phyloP scores from a whole-genome alignment of 805 yeast genomes.

The Candida hungchunana region DNA sequence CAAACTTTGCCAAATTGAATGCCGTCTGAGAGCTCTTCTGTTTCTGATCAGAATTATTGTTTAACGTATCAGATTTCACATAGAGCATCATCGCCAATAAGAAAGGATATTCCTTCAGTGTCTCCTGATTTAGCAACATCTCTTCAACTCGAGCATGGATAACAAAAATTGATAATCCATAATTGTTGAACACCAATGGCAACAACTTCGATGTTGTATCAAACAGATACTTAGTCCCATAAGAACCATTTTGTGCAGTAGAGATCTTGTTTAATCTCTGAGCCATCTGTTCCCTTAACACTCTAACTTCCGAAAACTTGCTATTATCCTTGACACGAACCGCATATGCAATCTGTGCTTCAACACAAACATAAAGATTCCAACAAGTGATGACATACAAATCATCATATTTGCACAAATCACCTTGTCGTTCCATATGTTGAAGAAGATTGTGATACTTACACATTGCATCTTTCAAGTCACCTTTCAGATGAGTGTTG shows the following conservation, averaged over 20 bases:
- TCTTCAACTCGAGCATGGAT: conserved; percentile 12
- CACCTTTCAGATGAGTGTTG: conserved; percentile 16
- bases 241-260: conserved; percentile 7
- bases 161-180: conserved; percentile 14
- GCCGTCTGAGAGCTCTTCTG: conserved; percentile 27
- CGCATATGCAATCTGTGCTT: conserved; percentile 13
- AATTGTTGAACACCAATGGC: conserved; percentile 14
- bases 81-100: conserved; percentile 21
- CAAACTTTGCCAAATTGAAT: conserved; percentile 25
- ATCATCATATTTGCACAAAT: conserved; percentile 12
- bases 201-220: conserved; percentile 12
- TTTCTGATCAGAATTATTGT: conserved; percentile 27
- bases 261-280: conserved; percentile 4
- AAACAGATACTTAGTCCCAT: conserved; percentile 13
- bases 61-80: conserved; percentile 22
- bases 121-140: conserved; percentile 13
- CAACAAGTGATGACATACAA: conserved; percentile 12
- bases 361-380: conserved; percentile 14
- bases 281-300: conserved; percentile 5
- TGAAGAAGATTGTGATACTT: conserved; percentile 4
- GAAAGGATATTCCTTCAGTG: conserved; percentile 20
- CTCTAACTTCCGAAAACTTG: conserved; percentile 5
- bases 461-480: conserved; percentile 12
- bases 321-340: conserved; percentile 5
- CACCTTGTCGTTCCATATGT: conserved; percentile 7